Base-by-base conservation (phyloP, 2,329 filamentous ascomycete species). In the Fusarium denticulatum region DNA sequence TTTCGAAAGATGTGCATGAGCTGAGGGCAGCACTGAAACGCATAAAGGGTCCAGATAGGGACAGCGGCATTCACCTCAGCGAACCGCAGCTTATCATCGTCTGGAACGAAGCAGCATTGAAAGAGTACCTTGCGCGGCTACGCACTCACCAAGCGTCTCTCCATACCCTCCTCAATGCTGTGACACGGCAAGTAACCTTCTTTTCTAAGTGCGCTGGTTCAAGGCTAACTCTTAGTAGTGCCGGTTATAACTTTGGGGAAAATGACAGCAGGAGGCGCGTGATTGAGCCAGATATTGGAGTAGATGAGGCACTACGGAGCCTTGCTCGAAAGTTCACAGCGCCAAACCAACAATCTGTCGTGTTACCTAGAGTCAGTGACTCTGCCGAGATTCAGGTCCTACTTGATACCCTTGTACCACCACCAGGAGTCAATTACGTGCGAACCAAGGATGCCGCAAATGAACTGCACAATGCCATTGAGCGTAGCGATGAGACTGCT, bases 31-130 rank as follows among this genome's bases (percentile, higher is more conserved):
- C 77, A 37, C 56, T 78, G 55, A 78, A 77, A 49, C 77, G 77
- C 49, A 78, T 78, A 56, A 77, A 73, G 28, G 69, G 66, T 24
- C 77, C 77, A 28, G 77, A 77, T 45, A 67, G 77, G 66, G 77
- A 78, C 46, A 78, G 77, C 56, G 77, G 77, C 46, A 78, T 78
- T 60, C 73, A 76, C 40, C 67, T 78, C 18, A 69, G 40, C 46
- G 77, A 78, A 42, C 77, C 77, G 20, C 76, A 76, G 39, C 77
- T 78, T 53, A 71, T 78, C 45, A 78, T 78, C 50, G 73, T 78
- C 26, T 78, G 77, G 77, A 78, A 78, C 52, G 77, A 78, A 64
- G 69, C 67, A 30, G 46, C 61, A 26, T 67, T 78, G 56, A 78
- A 78, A 50, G 64, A 65, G 32, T 76, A 60, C 12, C 67, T 78